Evolutionary conservation across 2,329 filamentous ascomycete species (phyloP).

Genomic region (Hymenoscyphus infarciens): DNA sequence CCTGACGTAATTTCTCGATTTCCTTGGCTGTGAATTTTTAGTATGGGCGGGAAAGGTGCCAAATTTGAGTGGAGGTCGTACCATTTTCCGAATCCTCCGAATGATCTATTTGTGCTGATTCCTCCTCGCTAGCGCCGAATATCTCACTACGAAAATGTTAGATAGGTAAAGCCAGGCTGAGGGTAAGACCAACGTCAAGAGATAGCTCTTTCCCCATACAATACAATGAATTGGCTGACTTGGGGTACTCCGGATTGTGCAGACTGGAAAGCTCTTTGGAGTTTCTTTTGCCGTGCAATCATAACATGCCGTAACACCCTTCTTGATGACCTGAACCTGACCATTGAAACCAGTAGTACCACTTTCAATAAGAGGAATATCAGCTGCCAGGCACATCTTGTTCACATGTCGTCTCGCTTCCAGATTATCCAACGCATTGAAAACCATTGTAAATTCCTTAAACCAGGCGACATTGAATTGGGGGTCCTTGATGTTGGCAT

Average conservation of each 20-base stretch:
- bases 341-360: slow-evolving; percentile 97
- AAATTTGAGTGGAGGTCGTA: slow-evolving; percentile 33
- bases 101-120: slow-evolving; percentile 73
- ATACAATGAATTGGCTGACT: slow-evolving; percentile 98
- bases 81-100: slow-evolving; percentile 78
- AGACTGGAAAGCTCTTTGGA: slow-evolving; percentile 91
- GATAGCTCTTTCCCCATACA: slow-evolving; percentile 96
- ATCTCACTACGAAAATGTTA: slow-evolving; percentile 58
- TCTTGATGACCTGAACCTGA: slow-evolving; percentile 94
- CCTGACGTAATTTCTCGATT: slow-evolving; percentile 81
- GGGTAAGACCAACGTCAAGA: slow-evolving; percentile 59
- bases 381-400: slow-evolving; percentile 89
- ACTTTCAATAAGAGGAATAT: slow-evolving; percentile 90
- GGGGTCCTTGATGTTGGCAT: slow-evolving; percentile 90
- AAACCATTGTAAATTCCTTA: slow-evolving; percentile 74
- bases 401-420: slow-evolving; percentile 94
- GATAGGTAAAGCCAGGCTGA: slow-evolving; percentile 16
- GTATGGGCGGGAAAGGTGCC: background rate
- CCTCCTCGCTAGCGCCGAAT: slow-evolving; percentile 87
- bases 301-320: slow-evolving; percentile 89
- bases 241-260: slow-evolving; percentile 93
- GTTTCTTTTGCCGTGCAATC: slow-evolving; percentile 88
- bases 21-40: slow-evolving; percentile 54
- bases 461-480: slow-evolving; percentile 91
- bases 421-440: slow-evolving; percentile 95